phyloP scores from a whole-genome alignment of 2,329 filamentous ascomycete genomes.

The Colletotrichum sp. region DNA sequence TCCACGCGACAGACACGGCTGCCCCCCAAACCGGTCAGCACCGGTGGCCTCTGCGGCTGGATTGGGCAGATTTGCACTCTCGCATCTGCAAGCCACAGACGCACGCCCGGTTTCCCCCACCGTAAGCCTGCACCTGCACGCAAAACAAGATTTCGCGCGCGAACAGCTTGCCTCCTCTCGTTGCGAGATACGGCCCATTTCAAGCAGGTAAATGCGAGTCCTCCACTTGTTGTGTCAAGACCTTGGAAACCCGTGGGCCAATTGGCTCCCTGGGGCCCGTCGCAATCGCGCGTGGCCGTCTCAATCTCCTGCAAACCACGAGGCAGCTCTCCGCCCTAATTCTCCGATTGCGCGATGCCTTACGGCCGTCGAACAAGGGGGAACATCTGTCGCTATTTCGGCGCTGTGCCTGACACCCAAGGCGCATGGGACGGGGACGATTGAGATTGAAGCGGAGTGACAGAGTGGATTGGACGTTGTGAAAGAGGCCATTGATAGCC shows the following conservation, averaged over 20 bases:
- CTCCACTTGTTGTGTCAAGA: background rate
- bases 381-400: background rate
- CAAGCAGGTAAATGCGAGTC: background rate
- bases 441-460: conserved; percentile 5
- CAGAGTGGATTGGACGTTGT: background rate
- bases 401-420: background rate
- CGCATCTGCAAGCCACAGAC: conserved; percentile 20
- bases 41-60: background rate
- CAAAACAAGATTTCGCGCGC: conserved; percentile 21
- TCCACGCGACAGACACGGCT: conserved; percentile 17
- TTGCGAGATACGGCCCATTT: background rate
- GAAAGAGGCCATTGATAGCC: background rate
- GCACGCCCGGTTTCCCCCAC: conserved; percentile 9
- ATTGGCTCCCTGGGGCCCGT: background rate
- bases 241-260: background rate
- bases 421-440: background rate
- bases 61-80: conserved; percentile 15
- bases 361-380: background rate
- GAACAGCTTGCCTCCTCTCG: conserved; percentile 7
- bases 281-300: background rate
- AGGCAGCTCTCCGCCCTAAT: conserved; percentile 1
- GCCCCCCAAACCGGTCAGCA: background rate
- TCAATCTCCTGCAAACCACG: background rate
- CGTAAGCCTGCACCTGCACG: conserved; percentile 11
- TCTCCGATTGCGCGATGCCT: conserved; percentile 14